These are phyloP conservation scores for Diutina neorugosa DNA, from an alignment of 1,139 yeast species.

Conservation along the genomic window DNA sequence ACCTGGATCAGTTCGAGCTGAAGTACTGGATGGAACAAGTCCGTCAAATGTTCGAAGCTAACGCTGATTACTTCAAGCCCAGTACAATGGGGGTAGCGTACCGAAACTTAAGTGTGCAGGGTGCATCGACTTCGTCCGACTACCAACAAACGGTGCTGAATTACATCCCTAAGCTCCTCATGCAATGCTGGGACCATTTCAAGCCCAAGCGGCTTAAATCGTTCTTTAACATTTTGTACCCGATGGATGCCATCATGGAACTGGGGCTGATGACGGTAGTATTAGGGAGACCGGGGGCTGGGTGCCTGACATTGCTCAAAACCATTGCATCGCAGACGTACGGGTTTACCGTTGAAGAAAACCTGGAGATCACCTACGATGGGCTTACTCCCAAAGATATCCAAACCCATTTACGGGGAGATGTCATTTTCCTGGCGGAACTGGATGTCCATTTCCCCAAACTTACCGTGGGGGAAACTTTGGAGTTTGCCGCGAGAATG, in stretches of 20 bases:
- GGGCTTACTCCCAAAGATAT: conserved; percentile 5
- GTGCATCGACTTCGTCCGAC: conserved; percentile 67
- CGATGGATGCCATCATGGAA: conserved; percentile 54
- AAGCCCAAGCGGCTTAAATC: conserved; percentile 7
- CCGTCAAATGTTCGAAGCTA: conserved; percentile 40
- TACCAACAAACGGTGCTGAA: conserved; percentile 66
- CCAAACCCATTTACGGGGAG: conserved; percentile 5
- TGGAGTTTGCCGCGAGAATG: conserved; percentile 5
- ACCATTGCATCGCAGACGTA: conserved; percentile 60
- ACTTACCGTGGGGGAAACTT: conserved; percentile 5
- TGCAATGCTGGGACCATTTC: not conserved
- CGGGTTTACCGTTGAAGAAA: conserved; percentile 43
- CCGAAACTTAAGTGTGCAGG: conserved; percentile 56
- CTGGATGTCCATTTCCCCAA: conserved; percentile 5
- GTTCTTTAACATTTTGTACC: conserved; percentile 43
- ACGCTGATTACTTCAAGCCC: conserved; percentile 57
- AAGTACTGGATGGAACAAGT: conserved; percentile 65
- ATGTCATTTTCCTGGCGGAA: conserved; percentile 6
- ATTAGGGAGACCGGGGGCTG: conserved; percentile 76
- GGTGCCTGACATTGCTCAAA: conserved; percentile 69
- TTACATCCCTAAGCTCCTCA: conserved; percentile 10
- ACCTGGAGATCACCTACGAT: conserved; percentile 4
- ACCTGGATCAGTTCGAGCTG: conserved; percentile 43
- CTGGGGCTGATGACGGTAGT: conserved; percentile 74
- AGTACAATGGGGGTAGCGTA: conserved; percentile 61